Evolutionary conservation across 2,329 filamentous ascomycete genomes (phyloP), one percentile per base, ranked within the genome.

Genomic region (Stemphylium vesicarium): DNA sequence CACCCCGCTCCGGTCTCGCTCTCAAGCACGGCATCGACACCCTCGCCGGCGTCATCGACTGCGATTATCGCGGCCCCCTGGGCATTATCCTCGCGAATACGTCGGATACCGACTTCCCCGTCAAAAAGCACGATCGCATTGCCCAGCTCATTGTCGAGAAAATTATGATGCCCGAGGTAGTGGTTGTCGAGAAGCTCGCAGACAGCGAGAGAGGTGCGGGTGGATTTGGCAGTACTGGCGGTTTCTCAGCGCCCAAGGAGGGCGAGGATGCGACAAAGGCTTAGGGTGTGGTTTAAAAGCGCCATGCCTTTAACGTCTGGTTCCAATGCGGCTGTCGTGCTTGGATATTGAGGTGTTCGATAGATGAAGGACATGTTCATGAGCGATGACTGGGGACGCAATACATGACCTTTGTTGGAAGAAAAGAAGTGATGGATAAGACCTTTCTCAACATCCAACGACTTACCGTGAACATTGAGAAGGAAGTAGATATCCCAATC

Each of bases 11-110:
- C n/a, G 92, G 92, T 42, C 88, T 96, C 32, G 94, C 94, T 2
- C 83, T 88, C 57, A 99, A 99, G 81, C 87, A 98, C 80, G 95
- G 93, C 79, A 98, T 99, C 75, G 92, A 97, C 76, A 95, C 91
- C 0, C 92, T 96, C 59, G 95, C 95, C 0, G 95, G 95, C 50
- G 95, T 99, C 62, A 98, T 99, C 68, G 95, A 99, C 77, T 93
- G 94, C 31, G 95, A 99, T 78, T 99, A 99, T 81, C 86, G 95
- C 32, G 95, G 95, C 16, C 90, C 90, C 65, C 89, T 99, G 69
- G 96, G 96, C 82, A 90, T 99, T 22, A 83, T 99, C 64, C 85
- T 99, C 47, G 98, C 98, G 78, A 99, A 99, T 80, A 88, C 96
- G 76, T 84, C 84, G 46, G 92, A 96, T 45, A 78, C 79, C 36